phyloP scores from a whole-genome alignment of 1,284 basidiomycete species.

The Grifola frondosa region DNA sequence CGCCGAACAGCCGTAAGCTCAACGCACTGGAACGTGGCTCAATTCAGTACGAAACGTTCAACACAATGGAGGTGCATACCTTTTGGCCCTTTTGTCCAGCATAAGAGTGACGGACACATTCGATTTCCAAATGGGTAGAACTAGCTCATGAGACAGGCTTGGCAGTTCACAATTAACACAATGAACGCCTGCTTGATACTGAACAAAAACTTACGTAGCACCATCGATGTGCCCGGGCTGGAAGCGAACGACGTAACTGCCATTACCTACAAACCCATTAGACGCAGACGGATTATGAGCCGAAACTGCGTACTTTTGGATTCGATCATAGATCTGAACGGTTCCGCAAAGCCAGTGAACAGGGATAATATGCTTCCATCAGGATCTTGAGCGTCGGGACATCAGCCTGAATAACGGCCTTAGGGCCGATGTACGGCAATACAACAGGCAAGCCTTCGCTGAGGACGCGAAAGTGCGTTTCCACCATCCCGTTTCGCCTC shows the following conservation, averaged over 20 bases:
- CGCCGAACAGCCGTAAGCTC: slow-evolving; percentile 76
- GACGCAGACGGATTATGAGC: neutral
- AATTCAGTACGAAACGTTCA: neutral
- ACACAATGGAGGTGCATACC: slow-evolving; percentile 42
- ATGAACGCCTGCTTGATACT: neutral
- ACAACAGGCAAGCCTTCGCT: slow-evolving; percentile 85
- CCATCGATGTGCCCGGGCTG: slow-evolving; percentile 51
- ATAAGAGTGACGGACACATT: slow-evolving; percentile 83
- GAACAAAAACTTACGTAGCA: slow-evolving; percentile 46
- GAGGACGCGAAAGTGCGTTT: slow-evolving; percentile 75
- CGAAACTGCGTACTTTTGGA: slow-evolving; percentile 43
- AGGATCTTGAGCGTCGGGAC: slow-evolving; percentile 65
- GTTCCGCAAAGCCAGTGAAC: slow-evolving; percentile 59
- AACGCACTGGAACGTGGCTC: slow-evolving; percentile 53
- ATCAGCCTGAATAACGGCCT: slow-evolving; percentile 61
- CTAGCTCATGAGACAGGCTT: slow-evolving; percentile 73
- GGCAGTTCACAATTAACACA: slow-evolving; percentile 7
- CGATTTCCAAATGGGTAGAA: slow-evolving; percentile 91
- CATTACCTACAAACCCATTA: slow-evolving; percentile 46
- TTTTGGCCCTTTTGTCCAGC: slow-evolving; percentile 94
- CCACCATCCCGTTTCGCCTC: slow-evolving; percentile 39
- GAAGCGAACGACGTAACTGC: slow-evolving; percentile 76
- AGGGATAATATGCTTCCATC: slow-evolving; percentile 80
- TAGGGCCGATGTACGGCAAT: slow-evolving; percentile 72
- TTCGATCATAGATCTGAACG: slow-evolving; percentile 53